These are phyloP conservation scores for Cercospora janseana DNA, from an alignment of 2,329 filamentous ascomycete species.

Conservation along the genomic window DNA sequence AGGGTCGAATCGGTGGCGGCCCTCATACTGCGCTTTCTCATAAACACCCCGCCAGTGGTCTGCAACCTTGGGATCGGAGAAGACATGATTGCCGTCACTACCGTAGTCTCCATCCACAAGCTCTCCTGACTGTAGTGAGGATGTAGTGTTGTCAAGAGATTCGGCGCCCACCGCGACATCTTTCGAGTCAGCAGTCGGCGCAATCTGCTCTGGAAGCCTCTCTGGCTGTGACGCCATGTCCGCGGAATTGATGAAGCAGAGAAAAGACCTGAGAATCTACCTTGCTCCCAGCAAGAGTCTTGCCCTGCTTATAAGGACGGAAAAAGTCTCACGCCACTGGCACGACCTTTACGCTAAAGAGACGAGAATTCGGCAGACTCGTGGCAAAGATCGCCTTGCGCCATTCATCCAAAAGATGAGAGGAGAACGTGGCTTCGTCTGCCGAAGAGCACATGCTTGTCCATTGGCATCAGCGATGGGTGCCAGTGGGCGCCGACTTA, in stretches of 20 bases:
- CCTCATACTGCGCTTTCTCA: conserved; percentile 54
- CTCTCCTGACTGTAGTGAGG: conserved; percentile 19
- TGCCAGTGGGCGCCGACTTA: conserved; percentile 1
- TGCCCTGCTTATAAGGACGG: conserved; percentile 6
- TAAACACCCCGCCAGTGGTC: conserved; percentile 56
- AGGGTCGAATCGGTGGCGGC: conserved; percentile 50
- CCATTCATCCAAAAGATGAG: conserved; percentile 15
- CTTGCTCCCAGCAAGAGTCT: not conserved
- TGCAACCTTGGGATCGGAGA: conserved; percentile 53
- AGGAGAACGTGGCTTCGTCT: conserved; percentile 10
- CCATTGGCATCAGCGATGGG: conserved; percentile 4
- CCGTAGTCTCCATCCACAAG: conserved; percentile 24
- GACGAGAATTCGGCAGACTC: not conserved
- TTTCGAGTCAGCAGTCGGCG: conserved; percentile 3
- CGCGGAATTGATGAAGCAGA: conserved; percentile 2
- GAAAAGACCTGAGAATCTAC: not conserved
- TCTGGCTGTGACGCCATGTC: conserved; percentile 11
- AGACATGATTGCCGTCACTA: conserved; percentile 34
- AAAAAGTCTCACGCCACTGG: not conserved
- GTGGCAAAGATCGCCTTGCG: conserved; percentile 8
- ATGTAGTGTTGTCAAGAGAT: conserved; percentile 1
- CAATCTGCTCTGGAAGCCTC: not conserved
- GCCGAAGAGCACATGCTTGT: conserved; percentile 1
- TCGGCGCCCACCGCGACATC: conserved; percentile 7
- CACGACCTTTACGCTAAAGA: conserved; percentile 9